phyloP scores from a whole-genome alignment of 352 stramenopile species.

The Pythium folliculosum region DNA sequence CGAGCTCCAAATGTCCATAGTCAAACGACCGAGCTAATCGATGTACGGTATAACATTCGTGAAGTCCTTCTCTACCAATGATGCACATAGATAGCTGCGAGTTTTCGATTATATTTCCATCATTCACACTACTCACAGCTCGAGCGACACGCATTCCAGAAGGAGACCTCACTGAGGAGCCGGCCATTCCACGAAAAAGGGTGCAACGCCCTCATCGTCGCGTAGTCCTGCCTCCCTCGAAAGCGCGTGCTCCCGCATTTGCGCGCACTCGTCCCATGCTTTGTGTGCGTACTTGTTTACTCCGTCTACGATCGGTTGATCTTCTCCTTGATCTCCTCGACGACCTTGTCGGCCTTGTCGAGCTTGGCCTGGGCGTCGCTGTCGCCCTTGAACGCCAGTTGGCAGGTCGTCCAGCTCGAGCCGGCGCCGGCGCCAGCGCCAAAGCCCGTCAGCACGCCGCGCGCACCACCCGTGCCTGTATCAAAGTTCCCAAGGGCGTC shows the following conservation, averaged over 20 bases:
- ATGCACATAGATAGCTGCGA: slow-evolving; percentile 3
- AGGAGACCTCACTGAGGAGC: background rate
- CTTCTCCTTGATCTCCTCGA: slow-evolving; percentile 73
- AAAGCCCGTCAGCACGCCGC: slow-evolving; percentile 68
- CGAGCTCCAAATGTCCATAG: slow-evolving; percentile 57
- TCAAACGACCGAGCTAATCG: slow-evolving; percentile 35
- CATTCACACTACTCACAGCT: slow-evolving; percentile 13
- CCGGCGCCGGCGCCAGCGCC: slow-evolving; percentile 69
- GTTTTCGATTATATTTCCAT: slow-evolving; percentile 23
- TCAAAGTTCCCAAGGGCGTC: background rate
- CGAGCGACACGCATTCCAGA: slow-evolving; percentile 12
- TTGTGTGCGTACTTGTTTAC: slow-evolving; percentile 9
- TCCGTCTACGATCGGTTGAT: slow-evolving; percentile 33
- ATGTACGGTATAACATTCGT: slow-evolving; percentile 16
- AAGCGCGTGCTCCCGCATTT: background rate
- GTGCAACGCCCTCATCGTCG: too few relatives aligned
- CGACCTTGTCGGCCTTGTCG: slow-evolving; percentile 76
- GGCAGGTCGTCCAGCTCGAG: slow-evolving; percentile 86
- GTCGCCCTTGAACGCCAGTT: slow-evolving; percentile 79
- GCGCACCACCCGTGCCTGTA: slow-evolving; percentile 61
- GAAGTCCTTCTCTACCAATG: background rate
- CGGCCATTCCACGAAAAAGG: background rate
- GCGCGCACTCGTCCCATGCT: slow-evolving; percentile 18
- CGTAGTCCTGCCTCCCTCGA: too few relatives aligned
- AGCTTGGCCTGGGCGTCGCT: slow-evolving; percentile 60